Evolutionary conservation across 441 rosid genomes (phyloP).

Genomic region (Euphorbia celastroides): DNA sequence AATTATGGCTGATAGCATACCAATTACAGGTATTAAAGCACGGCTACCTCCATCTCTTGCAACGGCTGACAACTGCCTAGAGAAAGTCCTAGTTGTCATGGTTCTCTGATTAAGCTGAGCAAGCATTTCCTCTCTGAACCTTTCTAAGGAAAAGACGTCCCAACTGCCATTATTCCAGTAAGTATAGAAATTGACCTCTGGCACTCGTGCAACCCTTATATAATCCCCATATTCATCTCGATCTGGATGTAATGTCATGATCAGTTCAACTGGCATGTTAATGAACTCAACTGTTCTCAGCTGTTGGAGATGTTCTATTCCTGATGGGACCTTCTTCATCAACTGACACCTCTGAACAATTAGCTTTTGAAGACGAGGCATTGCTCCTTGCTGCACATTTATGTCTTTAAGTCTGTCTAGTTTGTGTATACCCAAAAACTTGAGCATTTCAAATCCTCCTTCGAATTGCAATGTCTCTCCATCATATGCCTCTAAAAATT

Average conservation of each 20-base stretch:
- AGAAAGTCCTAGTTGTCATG: not conserved
- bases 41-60: constrained; percentile 4
- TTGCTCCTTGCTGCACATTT: constrained; percentile 29
- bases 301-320: constrained; percentile 32
- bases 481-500: constrained; percentile 30
- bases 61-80: constrained; percentile 3
- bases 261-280: constrained; percentile 34
- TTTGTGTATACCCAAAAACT: constrained; percentile 33
- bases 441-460: constrained; percentile 34
- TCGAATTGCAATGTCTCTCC: constrained; percentile 28
- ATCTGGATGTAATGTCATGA: constrained; percentile 25
- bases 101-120: not conserved
- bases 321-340: constrained; percentile 34
- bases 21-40: not conserved
- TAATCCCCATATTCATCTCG: constrained; percentile 30
- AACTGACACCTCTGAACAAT: constrained; percentile 29
- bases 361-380: constrained; percentile 33
- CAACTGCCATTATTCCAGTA: constrained; percentile 30
- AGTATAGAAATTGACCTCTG: constrained; percentile 32
- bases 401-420: constrained; percentile 27
- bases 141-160: constrained; percentile 32
- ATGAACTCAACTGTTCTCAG: constrained; percentile 31
- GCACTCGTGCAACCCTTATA: constrained; percentile 24
- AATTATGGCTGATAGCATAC: not conserved
- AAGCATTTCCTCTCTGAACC: constrained; percentile 14